These are phyloP conservation scores for Calocera viscosa DNA, from an alignment of 768 basidiomycete genomes.

Conservation along the genomic window DNA sequence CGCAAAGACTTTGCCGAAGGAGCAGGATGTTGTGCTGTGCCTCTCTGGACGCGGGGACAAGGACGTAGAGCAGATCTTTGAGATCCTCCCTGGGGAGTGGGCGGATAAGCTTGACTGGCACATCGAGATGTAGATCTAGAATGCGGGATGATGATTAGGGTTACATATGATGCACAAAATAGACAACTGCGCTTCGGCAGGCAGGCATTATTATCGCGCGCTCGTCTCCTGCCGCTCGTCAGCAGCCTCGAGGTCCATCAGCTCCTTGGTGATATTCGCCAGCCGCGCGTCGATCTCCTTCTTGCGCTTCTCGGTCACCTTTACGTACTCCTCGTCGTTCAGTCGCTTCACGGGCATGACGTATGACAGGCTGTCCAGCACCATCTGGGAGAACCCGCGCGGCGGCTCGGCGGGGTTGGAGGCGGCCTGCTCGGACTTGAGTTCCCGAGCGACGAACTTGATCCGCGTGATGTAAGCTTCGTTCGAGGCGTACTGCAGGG, in stretches of 20 bases:
- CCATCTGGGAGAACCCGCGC: constrained; percentile 19
- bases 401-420: background rate
- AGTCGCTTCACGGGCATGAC: constrained; percentile 44
- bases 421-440: background rate
- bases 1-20: constrained; percentile 73
- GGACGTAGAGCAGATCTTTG: constrained; percentile 93
- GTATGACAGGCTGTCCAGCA: constrained; percentile 23
- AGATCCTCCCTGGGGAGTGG: constrained; percentile 86
- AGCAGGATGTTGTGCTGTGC: constrained; percentile 85
- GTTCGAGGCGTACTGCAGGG: constrained; percentile 59
- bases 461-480: constrained; percentile 51
- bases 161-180: background rate
- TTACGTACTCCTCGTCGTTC: constrained; percentile 62
- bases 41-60: constrained; percentile 94
- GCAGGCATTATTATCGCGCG: background rate
- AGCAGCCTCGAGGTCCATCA: background rate
- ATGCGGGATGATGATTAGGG: background rate
- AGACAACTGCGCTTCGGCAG: background rate
- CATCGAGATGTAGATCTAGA: constrained; percentile 25
- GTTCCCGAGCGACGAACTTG: constrained; percentile 35
- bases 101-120: constrained; percentile 91
- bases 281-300: constrained; percentile 33
- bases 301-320: constrained; percentile 44
- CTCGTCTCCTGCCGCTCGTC: background rate
- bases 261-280: background rate